Evolutionary conservation across 352 stramenopile genomes (phyloP), one percentile per base, ranked within the genome.

Genomic region (Globisporangium uncinulatum): DNA sequence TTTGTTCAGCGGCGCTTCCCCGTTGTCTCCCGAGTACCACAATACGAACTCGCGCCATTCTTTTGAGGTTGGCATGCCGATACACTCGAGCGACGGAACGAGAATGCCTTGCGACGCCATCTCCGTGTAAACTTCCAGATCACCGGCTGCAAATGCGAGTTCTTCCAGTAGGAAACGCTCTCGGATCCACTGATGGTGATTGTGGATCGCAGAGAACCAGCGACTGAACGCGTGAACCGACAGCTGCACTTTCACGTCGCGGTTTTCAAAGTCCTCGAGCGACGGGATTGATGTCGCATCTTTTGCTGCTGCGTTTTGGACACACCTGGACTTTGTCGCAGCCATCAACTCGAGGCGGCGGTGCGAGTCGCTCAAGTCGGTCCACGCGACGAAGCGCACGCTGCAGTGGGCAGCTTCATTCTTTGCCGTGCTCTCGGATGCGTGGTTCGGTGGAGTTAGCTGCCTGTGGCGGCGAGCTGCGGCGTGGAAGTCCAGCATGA

Each of bases 121-220:
- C 13, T 79, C 67, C 24, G 74, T 53, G 39, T 74, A 67, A 17
- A 87, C 51, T 21, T 65, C 34, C 14, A 63, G 51, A 44, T 88
- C 75, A 15, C 55, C 54, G n/a, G 65, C 78, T 44, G 76, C 80
- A 59, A 75, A 91, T 2, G 20, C 34, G 3, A 91, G 65, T 51
- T 91, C 80, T 46, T 91, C 80, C 0, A 34, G 50, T 6, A 91
- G 54, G 57, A 88, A 90, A 2, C 42, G 63, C 42, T 83, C 74
- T 34, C 80, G 78, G 46, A 84, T 66, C 17, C 66, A 60, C 56
- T 83, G 73, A 19, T 61, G 76, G 44, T 74, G 65, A 29, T 73
- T 61, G 14, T 73, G 62, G 14, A 42, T 73, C 11, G 74, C 62
- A 34, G 69, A 43, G 50, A 84, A 91, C 80, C 78, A 91, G 17